phyloP scores from a whole-genome alignment of 192 early-diverging fungal species.

The Coemansia sp. region DNA sequence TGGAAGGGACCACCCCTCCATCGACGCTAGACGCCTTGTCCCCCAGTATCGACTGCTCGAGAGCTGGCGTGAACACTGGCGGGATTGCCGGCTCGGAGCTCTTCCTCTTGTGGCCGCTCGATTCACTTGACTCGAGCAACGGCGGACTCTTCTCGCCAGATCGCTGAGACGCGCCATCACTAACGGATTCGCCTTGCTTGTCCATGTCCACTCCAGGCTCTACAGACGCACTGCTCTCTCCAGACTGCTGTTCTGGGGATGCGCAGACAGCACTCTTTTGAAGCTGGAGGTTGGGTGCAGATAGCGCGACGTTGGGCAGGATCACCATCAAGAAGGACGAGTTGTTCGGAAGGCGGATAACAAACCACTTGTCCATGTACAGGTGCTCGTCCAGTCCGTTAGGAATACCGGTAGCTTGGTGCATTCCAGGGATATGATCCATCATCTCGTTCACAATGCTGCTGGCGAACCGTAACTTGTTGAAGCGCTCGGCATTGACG shows the following conservation, averaged over 20 bases:
- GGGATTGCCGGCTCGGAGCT: slow-evolving; percentile 34
- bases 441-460: slow-evolving; percentile 47
- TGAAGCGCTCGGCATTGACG: slow-evolving; percentile 47
- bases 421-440: slow-evolving; percentile 24
- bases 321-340: slow-evolving; percentile 53
- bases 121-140: not conserved
- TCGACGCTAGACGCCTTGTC: not conserved
- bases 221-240: not conserved
- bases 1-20: slow-evolving; percentile 5
- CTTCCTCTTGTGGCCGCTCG: slow-evolving; percentile 5
- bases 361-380: slow-evolving; percentile 56
- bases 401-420: slow-evolving; percentile 33
- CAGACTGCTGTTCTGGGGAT: not conserved
- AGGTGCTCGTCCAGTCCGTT: slow-evolving; percentile 50
- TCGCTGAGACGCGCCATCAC: not conserved
- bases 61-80: slow-evolving; percentile 35
- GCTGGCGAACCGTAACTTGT: slow-evolving; percentile 50
- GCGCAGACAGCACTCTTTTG: not conserved
- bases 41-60: slow-evolving; percentile 37
- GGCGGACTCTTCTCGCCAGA: not conserved
- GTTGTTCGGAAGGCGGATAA: slow-evolving; percentile 49
- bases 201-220: not conserved
- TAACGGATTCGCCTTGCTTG: not conserved
- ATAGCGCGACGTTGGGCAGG: slow-evolving; percentile 44
- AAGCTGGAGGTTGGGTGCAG: slow-evolving; percentile 26